Base-by-base conservation (phyloP, 345 rosid genomes). In the Hevea brasiliensis region DNA sequence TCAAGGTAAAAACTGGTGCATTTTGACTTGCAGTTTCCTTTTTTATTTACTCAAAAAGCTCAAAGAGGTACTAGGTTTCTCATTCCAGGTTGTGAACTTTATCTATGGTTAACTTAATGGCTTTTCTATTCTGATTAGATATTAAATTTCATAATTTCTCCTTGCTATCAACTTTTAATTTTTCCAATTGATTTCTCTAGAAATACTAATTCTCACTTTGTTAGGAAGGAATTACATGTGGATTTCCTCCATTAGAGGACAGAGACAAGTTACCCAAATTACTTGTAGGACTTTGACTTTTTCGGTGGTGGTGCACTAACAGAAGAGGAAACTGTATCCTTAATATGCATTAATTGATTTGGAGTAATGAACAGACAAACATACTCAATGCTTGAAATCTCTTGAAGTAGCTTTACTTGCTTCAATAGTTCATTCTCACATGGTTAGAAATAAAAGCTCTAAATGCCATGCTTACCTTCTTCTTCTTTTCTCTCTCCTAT, bases 201-300 rank as follows among this genome's bases (percentile, higher is more conserved):
- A 42, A 41, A 42, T 65, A 32, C 18, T 67, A 11, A 6, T 7
- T 37, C 24, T 42, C 23, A 1, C 68, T 23, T 44, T 21, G 11
- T 26, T 23, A 41, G 21, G 2, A 42, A 92, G 99, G 92, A 92
- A 72, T 78, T 68, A 88, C 92, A 3, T 94, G 98, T 58, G 96
- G 98, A 47, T 92, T 90, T 86, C 92, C 92, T 77, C 96, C 91
- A 18, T 54, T 88, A 55, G 99, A 92, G 84, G 92, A 88, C 67
- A 89, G 92, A 72, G 87, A 83, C 21, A 87, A 86, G 82, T 90
- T 95, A 72, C 78, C 83, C 58, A 89, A 88, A 76, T 67, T 77
- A 71, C 78, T 88, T 74, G 83, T 85, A 18, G 89, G 86, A 69
- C 85, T 81, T 68, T 89, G 89, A 83, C 86, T 90, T 84, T 92